Conservation (phyloP, 179 eudicot species). For the Patellifolia procumbens region DNA sequence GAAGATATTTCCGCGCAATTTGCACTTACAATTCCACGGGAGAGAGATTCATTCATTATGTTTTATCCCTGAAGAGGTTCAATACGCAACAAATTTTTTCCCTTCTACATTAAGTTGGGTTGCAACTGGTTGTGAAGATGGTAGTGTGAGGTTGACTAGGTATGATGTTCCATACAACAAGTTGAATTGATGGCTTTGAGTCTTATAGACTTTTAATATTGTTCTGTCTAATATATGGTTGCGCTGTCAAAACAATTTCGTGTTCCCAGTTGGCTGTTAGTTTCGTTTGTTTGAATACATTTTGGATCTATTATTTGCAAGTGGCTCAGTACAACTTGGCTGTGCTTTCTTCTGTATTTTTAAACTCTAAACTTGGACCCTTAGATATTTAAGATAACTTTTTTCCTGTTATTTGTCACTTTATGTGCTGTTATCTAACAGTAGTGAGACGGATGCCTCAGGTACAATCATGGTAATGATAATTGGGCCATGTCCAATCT, state of each 20-base stretch:
- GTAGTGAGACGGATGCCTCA: conserved; percentile 32
- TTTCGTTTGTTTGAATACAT: not conserved
- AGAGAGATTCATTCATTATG: conserved; percentile 90
- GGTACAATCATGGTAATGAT: conserved; percentile 55
- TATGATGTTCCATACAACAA: no score
- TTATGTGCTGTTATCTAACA: conserved; percentile 20
- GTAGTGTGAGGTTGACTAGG: conserved; percentile 94
- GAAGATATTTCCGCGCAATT: conserved; percentile 61
- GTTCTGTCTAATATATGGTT: not conserved
- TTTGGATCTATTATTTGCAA: not conserved
- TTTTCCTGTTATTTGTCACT: not conserved
- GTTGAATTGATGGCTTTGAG: not conserved
- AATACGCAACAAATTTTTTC: conserved; percentile 22
- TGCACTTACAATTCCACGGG: conserved; percentile 94
- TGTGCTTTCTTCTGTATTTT: not conserved
- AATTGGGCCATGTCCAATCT: conserved; percentile 77
- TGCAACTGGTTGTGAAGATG: conserved; percentile 98
- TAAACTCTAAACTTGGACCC: not conserved
- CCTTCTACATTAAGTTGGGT: conserved; percentile 54
- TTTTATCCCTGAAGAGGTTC: conserved; percentile 50
- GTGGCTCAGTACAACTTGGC: not conserved
- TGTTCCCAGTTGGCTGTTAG: not conserved
- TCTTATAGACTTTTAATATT: not conserved
- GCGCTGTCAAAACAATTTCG: not conserved
- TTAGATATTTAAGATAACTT: not conserved